A percentile compares a stretch with the other conserved stretches of the same genome.
These are phyloP conservation scores for Sarcodon aspratus DNA, from an alignment of 768 basidiomycete genomes.

Conservation along the genomic window DNA sequence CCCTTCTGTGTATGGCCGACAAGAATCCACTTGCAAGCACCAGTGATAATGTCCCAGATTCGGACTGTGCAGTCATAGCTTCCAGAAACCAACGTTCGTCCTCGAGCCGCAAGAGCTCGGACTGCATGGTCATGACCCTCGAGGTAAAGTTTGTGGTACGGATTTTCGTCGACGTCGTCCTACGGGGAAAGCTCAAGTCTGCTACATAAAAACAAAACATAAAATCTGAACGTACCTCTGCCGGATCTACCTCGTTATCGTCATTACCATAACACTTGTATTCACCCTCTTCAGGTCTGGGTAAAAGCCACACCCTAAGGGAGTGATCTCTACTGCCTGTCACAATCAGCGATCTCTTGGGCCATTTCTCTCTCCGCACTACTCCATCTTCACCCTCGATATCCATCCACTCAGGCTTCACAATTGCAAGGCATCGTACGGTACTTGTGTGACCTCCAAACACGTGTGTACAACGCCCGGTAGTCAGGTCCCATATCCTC, in stretches of 20 bases:
- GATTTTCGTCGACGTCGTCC: conserved; percentile 71
- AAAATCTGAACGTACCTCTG: conserved; percentile 23
- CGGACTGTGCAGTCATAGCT: conserved; percentile 94
- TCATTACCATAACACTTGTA: conserved; percentile 58
- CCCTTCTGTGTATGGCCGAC: conserved; percentile 91
- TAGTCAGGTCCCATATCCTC: conserved; percentile 79
- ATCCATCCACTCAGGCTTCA: conserved; percentile 84
- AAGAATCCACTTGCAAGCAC: conserved; percentile 69
- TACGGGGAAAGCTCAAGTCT: conserved; percentile 11
- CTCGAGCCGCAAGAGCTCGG: conserved; percentile 83
- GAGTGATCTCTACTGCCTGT: conserved; percentile 64
- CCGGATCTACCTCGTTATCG: conserved; percentile 47
- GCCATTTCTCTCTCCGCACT: conserved; percentile 59
- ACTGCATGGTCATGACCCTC: conserved; percentile 90
- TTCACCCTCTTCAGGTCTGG: conserved; percentile 61
- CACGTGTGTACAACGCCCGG: conserved; percentile 77
- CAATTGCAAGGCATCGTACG: conserved; percentile 90
- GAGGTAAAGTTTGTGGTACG: conserved; percentile 78
- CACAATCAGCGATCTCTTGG: conserved; percentile 60
- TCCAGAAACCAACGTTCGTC: conserved; percentile 84
- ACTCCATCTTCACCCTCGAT: conserved; percentile 55
- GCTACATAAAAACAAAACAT: not conserved
- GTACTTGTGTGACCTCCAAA: conserved; percentile 97
- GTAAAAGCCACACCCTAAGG: conserved; percentile 56
- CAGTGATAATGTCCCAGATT: conserved; percentile 88